These are phyloP conservation scores for Saraca asoca DNA, from an alignment of 331 rosid species.

Conservation along the genomic window DNA sequence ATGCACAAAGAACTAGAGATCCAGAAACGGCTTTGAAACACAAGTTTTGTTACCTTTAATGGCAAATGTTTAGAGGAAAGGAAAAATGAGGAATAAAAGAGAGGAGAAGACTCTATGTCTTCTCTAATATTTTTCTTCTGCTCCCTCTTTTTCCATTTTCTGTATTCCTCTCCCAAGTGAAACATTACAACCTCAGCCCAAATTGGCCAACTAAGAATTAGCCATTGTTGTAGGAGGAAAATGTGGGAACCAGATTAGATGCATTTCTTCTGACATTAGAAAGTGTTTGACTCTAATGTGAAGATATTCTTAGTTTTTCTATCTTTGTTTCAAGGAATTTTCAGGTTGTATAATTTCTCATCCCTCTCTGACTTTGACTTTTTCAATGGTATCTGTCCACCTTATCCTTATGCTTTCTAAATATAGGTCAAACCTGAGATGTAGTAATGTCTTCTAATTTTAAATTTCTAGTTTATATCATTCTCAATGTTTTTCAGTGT, in stretches of 20 bases:
- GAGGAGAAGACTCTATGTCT: slow-evolving; percentile 24
- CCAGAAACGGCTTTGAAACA: slow-evolving; percentile 11
- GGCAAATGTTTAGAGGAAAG: slow-evolving; percentile 25
- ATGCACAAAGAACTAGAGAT: slow-evolving; percentile 12
- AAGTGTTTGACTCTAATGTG: neutral
- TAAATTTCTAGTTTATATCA: too few species aligned
- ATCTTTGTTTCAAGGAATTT: neutral
- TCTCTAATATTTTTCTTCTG: slow-evolving; percentile 15
- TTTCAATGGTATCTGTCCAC: slow-evolving; percentile 35
- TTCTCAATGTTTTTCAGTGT: too few species aligned
- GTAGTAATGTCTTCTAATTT: too few species aligned
- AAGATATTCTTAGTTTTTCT: neutral
- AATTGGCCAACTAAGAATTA: slow-evolving; percentile 28
- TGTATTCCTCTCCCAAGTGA: slow-evolving; percentile 33
- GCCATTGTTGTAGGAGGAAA: slow-evolving; percentile 53
- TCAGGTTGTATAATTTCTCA: slow-evolving; percentile 19
- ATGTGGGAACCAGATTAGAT: slow-evolving; percentile 36
- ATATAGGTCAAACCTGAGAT: too few species aligned
- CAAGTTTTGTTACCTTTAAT: neutral
- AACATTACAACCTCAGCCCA: slow-evolving; percentile 15
- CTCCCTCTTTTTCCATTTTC: slow-evolving; percentile 1
- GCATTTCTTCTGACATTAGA: neutral
- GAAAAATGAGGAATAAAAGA: slow-evolving; percentile 18
- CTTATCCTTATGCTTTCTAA: neutral
- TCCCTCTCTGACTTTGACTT: slow-evolving; percentile 45